These are phyloP conservation scores for Dryadomyces quercivorus DNA, from an alignment of 2,329 filamentous ascomycete species.

Conservation along the genomic window DNA sequence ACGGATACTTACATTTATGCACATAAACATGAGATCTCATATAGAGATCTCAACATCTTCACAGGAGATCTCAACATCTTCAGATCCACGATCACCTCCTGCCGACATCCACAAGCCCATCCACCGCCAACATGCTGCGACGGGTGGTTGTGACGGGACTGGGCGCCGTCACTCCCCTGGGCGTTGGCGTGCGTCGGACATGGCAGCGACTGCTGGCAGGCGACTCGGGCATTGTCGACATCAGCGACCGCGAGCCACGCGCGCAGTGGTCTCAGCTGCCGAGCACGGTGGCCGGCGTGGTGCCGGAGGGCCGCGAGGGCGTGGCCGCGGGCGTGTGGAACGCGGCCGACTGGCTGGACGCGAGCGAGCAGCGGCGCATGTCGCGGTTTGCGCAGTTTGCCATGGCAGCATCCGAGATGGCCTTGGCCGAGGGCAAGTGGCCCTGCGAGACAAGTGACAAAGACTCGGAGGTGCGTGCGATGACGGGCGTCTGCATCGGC, in stretches of 20 bases:
- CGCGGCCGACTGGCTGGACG: conserved; percentile 39
- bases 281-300: conserved; percentile 72
- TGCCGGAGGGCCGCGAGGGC: conserved; percentile 36
- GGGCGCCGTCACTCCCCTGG: conserved; percentile 72
- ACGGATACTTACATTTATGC: too few species aligned
- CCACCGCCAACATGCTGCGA: conserved; percentile 23
- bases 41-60: too few species aligned
- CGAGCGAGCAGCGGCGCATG: conserved; percentile 59
- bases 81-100: too few species aligned
- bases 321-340: conserved; percentile 31
- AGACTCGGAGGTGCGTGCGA: conserved; percentile 51
- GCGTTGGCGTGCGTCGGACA: conserved; percentile 62
- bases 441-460: conserved; percentile 31
- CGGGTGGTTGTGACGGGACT: conserved; percentile 77
- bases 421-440: conserved; percentile 74
- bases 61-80: too few species aligned
- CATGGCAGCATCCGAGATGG: conserved; percentile 75
- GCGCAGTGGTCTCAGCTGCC: conserved; percentile 58
- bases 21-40: too few species aligned
- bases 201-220: conserved; percentile 75
- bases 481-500: conserved; percentile 81
- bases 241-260: conserved; percentile 45
- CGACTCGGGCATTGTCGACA: conserved; percentile 67
- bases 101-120: too few species aligned
- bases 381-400: conserved; percentile 90